A percentile compares a stretch with the other conserved stretches of the same genome.
Conservation (phyloP, 495 filamentous ascomycete species). For the Aspergillus carlsbadensis region DNA sequence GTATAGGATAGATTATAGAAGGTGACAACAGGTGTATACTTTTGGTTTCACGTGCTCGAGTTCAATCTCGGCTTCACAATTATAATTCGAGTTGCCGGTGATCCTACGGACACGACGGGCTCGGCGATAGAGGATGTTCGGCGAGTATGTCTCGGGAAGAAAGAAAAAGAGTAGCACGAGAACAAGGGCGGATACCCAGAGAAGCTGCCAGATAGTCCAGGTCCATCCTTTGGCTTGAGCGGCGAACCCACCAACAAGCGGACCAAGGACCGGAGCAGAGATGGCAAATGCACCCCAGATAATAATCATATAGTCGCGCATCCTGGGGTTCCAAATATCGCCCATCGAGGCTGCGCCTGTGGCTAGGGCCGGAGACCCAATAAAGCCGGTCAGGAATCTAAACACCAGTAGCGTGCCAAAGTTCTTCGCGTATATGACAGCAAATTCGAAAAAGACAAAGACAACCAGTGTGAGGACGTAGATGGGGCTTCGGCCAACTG, state of each 20-base stretch:
- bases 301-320: slow-evolving; percentile 33
- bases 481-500: slow-evolving; percentile 48
- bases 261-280: slow-evolving; percentile 43
- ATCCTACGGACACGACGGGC: slow-evolving; percentile 47
- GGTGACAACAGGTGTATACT: too few species aligned
- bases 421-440: slow-evolving; percentile 45
- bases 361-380: slow-evolving; percentile 51
- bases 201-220: slow-evolving; percentile 49
- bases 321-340: slow-evolving; percentile 31
- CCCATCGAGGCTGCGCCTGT: slow-evolving; percentile 34
- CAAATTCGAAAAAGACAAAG: slow-evolving; percentile 53
- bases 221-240: slow-evolving; percentile 40
- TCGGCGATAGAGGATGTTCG: slow-evolving; percentile 55
- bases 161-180: slow-evolving; percentile 50
- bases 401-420: slow-evolving; percentile 54
- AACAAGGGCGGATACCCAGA: slow-evolving; percentile 46
- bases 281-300: slow-evolving; percentile 37
- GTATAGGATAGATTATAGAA: too few species aligned
- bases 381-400: slow-evolving; percentile 54
- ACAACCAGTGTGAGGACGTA: slow-evolving; percentile 47
- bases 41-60: too few species aligned
- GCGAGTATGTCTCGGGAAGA: slow-evolving; percentile 56
- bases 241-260: slow-evolving; percentile 43
- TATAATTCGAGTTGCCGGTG: slow-evolving; percentile 32
- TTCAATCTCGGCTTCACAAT: slow-evolving; percentile 42